Base-by-base conservation (phyloP, 768 basidiomycete species). In the Obba rivulosa region DNA sequence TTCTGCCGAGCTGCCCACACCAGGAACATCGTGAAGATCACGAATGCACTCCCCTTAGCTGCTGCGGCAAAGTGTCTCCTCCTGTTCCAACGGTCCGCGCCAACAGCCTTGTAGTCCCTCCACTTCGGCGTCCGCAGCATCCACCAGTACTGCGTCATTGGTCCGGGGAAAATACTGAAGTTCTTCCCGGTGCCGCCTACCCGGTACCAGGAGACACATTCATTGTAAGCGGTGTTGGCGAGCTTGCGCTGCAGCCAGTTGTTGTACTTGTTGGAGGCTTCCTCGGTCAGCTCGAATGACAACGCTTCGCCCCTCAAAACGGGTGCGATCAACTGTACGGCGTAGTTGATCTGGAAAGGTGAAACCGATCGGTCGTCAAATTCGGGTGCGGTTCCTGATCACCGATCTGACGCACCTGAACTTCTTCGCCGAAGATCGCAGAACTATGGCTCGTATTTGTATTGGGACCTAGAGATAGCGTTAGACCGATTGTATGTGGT, bases 211-310 rank as follows among this genome's bases (percentile, higher is more conserved):
- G 49, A 54, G 3, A 41, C 46, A 45, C 54, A 56, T 23, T 34
- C 52, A 18, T 69, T 69, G 48, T 63, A 65, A 7, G 52, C 52
- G 41, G 65, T 57, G 42, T 63, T 31, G 28, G 28, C 28, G 28
- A 31, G 28, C 28, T 31, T 31, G 28, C 28, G 28, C 28, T 31
- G 28, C 28, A 31, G 28, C 28, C 28, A 31, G 28, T 31, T 31
- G 28, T 31, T 31, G 28, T 31, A 31, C 28, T 31, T 31, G 28
- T 31, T 11, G 28, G 28, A 31, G 7, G 28, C 28, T 11, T 31
- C 11, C 11, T 44, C 36, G 43, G 48, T 57, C 38, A 64, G 51
- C 3, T 57, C 54, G 40, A 69, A 61, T 14, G 56, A 57, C 20
- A 53, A 52, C 17, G 49, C 59, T 31, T 23, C n/a, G 40, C 40